Base-by-base conservation (phyloP, 2,329 filamentous ascomycete genomes). In the Stemphylium beticola region DNA sequence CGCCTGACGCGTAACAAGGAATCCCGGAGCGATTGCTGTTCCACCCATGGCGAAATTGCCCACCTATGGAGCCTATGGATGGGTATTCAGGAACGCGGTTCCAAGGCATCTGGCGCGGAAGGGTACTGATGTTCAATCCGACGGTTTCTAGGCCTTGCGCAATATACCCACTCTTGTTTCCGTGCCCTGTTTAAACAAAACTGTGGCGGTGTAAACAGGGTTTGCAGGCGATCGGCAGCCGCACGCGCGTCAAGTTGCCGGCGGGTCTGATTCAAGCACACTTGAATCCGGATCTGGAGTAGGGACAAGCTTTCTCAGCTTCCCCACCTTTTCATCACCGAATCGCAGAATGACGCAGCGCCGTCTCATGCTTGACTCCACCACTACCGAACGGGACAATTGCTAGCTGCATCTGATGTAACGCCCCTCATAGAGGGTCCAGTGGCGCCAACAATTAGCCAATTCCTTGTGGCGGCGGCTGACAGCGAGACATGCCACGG, bases 281-380 rank as follows among this genome's bases (percentile, higher is more conserved):
- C 22, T 39, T 50, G 57, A 67, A 68, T 55, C 62, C 65, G 62
- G 65, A 62, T 60, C 51, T 61, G 56, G 52, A 54, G 55, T 52
- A 37, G 51, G 55, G 55, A 55, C 64, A 68, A 69, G 65, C 64
- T 66, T 68, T 57, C 39, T 24, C 22, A 10, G 17, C 57, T 58
- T 56, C 65, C 63, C 63, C 64, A 60, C 55, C 49, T 56, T 62
- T 54, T 26, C 55, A 50, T 58, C 58, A 54, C 33, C 31, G 43
- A 48, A 55, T 46, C 33, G 49, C 10, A 45, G 26, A 61, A 69
- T 72, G 69, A 72, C 67, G 69, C 66, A 68, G 55, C 49, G 42
- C 43, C 38, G 39, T 51, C 55, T 56, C 53, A 56, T 62, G 61
- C 62, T 58, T 45, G 31, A 22, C 53, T 43, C 59, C 60, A 50